A percentile compares a stretch with the other conserved stretches of the same genome.
phyloP scores from a whole-genome alignment of 495 filamentous ascomycete genomes.

The Stereocaulon alpinum region DNA sequence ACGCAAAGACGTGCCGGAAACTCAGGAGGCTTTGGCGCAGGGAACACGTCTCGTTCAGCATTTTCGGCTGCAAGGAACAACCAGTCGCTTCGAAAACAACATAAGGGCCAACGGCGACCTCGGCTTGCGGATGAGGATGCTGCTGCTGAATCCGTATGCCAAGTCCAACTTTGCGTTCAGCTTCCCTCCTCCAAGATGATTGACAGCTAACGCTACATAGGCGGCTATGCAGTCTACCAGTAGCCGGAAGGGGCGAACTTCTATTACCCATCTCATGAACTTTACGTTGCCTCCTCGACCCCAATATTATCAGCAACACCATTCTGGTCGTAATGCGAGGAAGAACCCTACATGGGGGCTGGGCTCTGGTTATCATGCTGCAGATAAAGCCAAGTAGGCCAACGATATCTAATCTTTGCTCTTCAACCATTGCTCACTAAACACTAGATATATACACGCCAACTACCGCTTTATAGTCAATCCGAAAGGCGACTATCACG shows the following conservation, averaged over 20 bases:
- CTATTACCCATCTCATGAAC: constrained; percentile 93
- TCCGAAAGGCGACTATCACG: constrained; percentile 65
- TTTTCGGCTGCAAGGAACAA: constrained; percentile 54
- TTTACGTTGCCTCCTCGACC: constrained; percentile 74
- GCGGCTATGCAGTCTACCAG: constrained; percentile 73
- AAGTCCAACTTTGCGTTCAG: constrained; percentile 3
- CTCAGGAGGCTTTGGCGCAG: constrained; percentile 53
- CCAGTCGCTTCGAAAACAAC: constrained; percentile 64
- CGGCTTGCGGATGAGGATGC: constrained; percentile 63
- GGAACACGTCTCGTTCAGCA: constrained; percentile 43
- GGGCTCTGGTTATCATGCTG: constrained; percentile 83
- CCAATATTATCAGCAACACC: constrained; percentile 46
- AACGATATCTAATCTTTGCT: neutral
- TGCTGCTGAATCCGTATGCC: constrained; percentile 66
- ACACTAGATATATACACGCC: constrained; percentile 76
- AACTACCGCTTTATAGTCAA: constrained; percentile 96
- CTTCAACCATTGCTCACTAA: neutral
- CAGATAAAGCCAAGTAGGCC: constrained; percentile 73
- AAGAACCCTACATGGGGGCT: constrained; percentile 73
- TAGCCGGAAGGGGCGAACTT: constrained; percentile 85
- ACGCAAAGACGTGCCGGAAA: constrained; percentile 52
- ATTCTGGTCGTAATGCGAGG: constrained; percentile 42
- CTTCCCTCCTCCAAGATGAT: constrained; percentile 13
- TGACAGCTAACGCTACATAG: constrained; percentile 30
- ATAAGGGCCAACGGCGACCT: constrained; percentile 50